Base-by-base conservation (phyloP, 2,329 filamentous ascomycete species). In the Trichoderma koningii region DNA sequence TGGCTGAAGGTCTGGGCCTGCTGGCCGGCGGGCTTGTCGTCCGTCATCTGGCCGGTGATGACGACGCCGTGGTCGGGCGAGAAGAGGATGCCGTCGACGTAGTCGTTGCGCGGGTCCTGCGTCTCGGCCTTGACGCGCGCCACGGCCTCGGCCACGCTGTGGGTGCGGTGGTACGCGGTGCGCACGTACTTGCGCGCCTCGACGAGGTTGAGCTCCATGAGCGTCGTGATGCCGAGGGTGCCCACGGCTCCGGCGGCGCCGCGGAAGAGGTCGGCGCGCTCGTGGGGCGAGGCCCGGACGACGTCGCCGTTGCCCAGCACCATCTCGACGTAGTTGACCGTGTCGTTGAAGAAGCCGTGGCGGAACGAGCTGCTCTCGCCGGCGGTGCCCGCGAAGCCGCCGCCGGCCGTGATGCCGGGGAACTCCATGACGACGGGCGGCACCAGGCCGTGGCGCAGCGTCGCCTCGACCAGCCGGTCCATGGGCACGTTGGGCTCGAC, bases 401-500 rank as follows among this genome's bases (percentile, higher is more conserved):
- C 89, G 26, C 89, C 89, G 2, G 86, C 87, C 0, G 89, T 92
- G 75, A 92, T 92, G 41, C 89, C 89, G 0, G 88, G 89, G 70
- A 91, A 92, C 74, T 91, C 89, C 86, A 90, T 90, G 26, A 91
- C 88, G 3, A 92, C 86, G 2, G 87, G 88, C 0, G 89, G 89
- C 3, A 91, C 81, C 3, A 91, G 81, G 28, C 86, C 86, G 71
- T 89, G 79, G n/a, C 79, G 78, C 47, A 92, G 78, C 1, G 88
- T 91, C 28, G 81, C 79, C 71, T 87, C 85, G 57, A 91, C 87
- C 19, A 92, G 83, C 0, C 80, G 77, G 75, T 92, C 89, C 89
- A 92, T 91, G 28, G 88, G 84, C 12, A 91, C 89, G 71, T 92
- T 92, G 60, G 89, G 89, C 78, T 92, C 89, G 47, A 91, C 88